These are phyloP conservation scores for Fusarium tanahbumbuense DNA, from an alignment of 2,329 filamentous ascomycete species.

Conservation along the genomic window DNA sequence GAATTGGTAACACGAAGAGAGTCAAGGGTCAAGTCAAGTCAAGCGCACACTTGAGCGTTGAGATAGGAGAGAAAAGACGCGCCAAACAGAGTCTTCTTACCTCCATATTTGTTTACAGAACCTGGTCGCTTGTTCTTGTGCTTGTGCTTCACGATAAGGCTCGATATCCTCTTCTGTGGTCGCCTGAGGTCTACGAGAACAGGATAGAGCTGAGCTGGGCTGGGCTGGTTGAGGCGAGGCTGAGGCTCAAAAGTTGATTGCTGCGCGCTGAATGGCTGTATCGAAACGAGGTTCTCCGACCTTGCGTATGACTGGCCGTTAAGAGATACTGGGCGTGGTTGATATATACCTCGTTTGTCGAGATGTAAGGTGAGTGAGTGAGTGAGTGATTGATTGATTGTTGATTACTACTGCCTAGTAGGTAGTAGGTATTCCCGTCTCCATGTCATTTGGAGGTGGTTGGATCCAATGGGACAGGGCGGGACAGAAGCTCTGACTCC, in stretches of 20 bases:
- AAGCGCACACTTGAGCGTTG: constrained; percentile 22
- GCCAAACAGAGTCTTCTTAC: constrained; percentile 28
- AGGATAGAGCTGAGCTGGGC: background rate
- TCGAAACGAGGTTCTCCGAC: constrained; percentile 3
- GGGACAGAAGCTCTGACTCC: constrained; percentile 17
- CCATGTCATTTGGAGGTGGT: constrained; percentile 12
- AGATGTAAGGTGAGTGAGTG: constrained; percentile 5
- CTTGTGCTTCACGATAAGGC: constrained; percentile 5
- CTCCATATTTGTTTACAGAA: constrained; percentile 29
- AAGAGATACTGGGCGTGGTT: background rate
- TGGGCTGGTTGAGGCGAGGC: constrained; percentile 15
- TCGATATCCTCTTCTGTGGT: background rate
- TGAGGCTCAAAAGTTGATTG: constrained; percentile 29
- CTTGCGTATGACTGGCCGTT: constrained; percentile 6
- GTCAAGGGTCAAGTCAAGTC: background rate
- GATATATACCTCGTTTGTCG: constrained; percentile 5
- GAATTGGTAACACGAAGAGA: constrained; percentile 28
- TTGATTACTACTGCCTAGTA: background rate
- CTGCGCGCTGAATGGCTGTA: constrained; percentile 19
- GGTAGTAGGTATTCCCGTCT: background rate
- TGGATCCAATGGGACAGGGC: background rate
- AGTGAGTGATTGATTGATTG: background rate
- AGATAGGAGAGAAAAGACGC: constrained; percentile 3
- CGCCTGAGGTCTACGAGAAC: constrained; percentile 2
- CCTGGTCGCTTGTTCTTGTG: background rate